Evolutionary conservation across 805 yeast genomes (phyloP), one percentile per base, ranked within the genome.

Genomic region (Yarrowia osloensis): DNA sequence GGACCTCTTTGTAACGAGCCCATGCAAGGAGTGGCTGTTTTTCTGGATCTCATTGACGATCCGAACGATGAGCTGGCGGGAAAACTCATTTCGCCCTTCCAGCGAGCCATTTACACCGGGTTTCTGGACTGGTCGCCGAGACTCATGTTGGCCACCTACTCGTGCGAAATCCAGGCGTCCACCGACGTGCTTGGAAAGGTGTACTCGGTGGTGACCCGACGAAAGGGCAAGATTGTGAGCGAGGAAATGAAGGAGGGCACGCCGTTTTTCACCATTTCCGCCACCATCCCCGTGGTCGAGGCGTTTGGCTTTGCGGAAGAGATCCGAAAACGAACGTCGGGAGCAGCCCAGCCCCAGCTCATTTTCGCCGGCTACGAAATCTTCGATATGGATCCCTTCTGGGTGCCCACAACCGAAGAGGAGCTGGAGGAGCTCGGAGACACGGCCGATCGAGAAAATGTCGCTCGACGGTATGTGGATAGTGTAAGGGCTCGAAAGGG

Each of bases 221-320:
- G 97, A 73, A 88, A 90, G 44, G 99, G 99, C 31, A 79, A 84
- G 63, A 90, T 95, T 67, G 83, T 88, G 1, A 85, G 92, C 4
- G 99, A 95, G 77, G 99, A 95, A 75, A 87, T 95, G 91, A 93
- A 95, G 74, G 99, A 95, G 75, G 99, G 99, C 11, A 95, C 99
- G 0, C 97, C 98, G 22, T 92, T 94, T 73, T 95, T 95, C 81
- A 90, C 90, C 31, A 86, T 95, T 67, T 86, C 83, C 21, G 97
- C 98, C 0, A 80, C 86, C 66, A 81, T 95, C 26, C 99, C 99
- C 0, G 98, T 95, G 26, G 89, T 90, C 9, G 98, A 94, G 75
- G 97, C 98, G 0, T 93, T 95, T 80, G 99, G 99, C 1, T 91
- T 95, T 73, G 87, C 97, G 66, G 98, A 94, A 73, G 98, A 96